phyloP scores from a whole-genome alignment of 2,329 filamentous ascomycete species.

The Diaporthe citrichinensis region DNA sequence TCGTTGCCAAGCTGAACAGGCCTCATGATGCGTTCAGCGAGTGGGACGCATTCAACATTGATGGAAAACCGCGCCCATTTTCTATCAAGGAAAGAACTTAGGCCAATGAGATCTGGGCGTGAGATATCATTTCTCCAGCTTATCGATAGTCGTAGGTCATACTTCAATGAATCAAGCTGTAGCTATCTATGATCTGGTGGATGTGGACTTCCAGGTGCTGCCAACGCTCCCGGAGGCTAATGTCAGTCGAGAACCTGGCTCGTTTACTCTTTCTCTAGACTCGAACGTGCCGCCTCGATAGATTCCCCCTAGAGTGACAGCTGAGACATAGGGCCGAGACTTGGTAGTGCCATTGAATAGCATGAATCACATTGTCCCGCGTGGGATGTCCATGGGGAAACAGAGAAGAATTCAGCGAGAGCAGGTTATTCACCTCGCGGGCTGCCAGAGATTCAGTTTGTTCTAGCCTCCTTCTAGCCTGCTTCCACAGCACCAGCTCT shows the following conservation, averaged over 20 bases:
- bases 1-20: neutral
- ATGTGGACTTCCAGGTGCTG: neutral
- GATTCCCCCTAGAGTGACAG: too few species aligned
- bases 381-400: neutral
- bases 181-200: neutral
- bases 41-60: neutral
- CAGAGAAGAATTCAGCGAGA: conserved; percentile 2
- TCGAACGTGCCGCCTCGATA: neutral
- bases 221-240: neutral
- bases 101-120: too few species aligned
- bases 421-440: neutral
- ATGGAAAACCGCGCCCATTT: neutral
- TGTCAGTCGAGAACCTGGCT: neutral
- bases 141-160: neutral
- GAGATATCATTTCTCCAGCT: too few species aligned
- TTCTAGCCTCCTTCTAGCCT: conserved; percentile 18
- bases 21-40: neutral
- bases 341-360: neutral
- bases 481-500: neutral
- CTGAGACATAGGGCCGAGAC: neutral
- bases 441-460: neutral
- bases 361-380: neutral
- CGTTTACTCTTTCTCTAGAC: neutral
- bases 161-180: too few species aligned
- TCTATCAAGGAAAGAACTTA: too few species aligned